These are phyloP conservation scores for Phialocephala sp. DNA, from an alignment of 2,329 filamentous ascomycete species.

Conservation along the genomic window DNA sequence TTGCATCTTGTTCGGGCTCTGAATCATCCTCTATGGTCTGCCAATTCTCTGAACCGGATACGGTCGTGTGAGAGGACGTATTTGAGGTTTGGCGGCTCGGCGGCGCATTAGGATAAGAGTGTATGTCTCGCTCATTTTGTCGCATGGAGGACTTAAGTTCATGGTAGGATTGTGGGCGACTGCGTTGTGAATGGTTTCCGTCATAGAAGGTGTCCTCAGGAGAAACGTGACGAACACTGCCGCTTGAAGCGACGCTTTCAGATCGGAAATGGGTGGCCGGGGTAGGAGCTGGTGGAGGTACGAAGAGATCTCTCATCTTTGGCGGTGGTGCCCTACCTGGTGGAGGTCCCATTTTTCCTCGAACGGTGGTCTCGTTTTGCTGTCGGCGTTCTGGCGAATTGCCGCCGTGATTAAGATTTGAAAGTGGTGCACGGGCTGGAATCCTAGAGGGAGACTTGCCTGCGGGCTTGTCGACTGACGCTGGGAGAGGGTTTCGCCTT, in stretches of 20 bases:
- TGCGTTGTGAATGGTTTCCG: conserved; percentile 45
- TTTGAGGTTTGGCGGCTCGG: conserved; percentile 71
- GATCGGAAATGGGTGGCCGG: conserved; percentile 58
- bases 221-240: conserved; percentile 64
- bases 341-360: conserved; percentile 56
- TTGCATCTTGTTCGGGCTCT: conserved; percentile 75
- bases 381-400: conserved; percentile 79
- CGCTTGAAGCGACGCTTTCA: conserved; percentile 53
- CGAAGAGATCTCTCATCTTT: conserved; percentile 86
- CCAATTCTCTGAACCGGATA: conserved; percentile 94
- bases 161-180: conserved; percentile 45
- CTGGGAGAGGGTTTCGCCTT: conserved; percentile 40
- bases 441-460: conserved; percentile 68
- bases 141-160: conserved; percentile 52
- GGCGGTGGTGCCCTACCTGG: conserved; percentile 75
- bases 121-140: conserved; percentile 44
- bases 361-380: conserved; percentile 41
- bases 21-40: conserved; percentile 92
- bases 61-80: conserved; percentile 65
- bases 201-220: conserved; percentile 91
- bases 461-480: conserved; percentile 15
- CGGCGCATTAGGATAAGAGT: conserved; percentile 38
- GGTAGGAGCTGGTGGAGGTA: conserved; percentile 56
- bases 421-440: conserved; percentile 71
- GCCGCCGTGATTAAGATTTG: conserved; percentile 70